phyloP scores from a whole-genome alignment of 2,329 filamentous ascomycete species.

The Sphaerulina vaccinii region DNA sequence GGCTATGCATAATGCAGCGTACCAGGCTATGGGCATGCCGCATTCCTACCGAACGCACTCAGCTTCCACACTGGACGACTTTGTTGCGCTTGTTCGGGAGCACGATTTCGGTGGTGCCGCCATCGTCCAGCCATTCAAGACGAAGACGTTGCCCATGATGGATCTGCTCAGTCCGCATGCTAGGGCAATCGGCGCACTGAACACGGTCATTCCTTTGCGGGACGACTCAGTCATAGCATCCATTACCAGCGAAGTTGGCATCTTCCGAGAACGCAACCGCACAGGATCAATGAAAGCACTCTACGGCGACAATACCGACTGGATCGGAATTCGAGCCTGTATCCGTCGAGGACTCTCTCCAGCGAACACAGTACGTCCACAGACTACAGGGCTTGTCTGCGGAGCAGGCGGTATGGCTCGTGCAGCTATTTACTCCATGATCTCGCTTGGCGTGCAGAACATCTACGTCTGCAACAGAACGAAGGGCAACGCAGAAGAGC shows the following conservation, averaged over 20 bases:
- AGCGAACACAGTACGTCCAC: conserved; percentile 58
- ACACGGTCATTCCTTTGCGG: conserved; percentile 71
- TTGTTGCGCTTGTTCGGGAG: conserved; percentile 58
- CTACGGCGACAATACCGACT: conserved; percentile 79
- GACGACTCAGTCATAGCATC: conserved; percentile 46
- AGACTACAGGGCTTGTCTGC: conserved; percentile 54
- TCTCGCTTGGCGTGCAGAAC: conserved; percentile 72
- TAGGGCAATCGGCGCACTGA: conserved; percentile 71
- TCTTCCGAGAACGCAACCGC: conserved; percentile 60
- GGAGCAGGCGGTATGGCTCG: conserved; percentile 73
- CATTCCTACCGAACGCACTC: conserved; percentile 67
- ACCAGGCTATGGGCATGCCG: conserved; percentile 64
- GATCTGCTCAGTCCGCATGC: conserved; percentile 70
- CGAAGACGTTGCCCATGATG: conserved; percentile 65
- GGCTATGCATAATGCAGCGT: conserved; percentile 73
- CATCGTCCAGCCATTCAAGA: conserved; percentile 71
- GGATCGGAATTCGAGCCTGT: conserved; percentile 74
- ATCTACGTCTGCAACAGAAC: conserved; percentile 76
- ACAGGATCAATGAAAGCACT: conserved; percentile 66
- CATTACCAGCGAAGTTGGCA: conserved; percentile 49
- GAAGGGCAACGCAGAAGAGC: conserved; percentile 61
- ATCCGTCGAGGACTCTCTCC: conserved; percentile 71
- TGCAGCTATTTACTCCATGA: conserved; percentile 73
- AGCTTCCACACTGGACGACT: conserved; percentile 59
- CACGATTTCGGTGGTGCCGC: conserved; percentile 70